Percentiles rank a stretch among this genome's conserved stretches.
These are phyloP conservation scores for Coniosporium tulheliwenetii DNA, from an alignment of 2,329 filamentous ascomycete genomes.

Conservation along the genomic window DNA sequence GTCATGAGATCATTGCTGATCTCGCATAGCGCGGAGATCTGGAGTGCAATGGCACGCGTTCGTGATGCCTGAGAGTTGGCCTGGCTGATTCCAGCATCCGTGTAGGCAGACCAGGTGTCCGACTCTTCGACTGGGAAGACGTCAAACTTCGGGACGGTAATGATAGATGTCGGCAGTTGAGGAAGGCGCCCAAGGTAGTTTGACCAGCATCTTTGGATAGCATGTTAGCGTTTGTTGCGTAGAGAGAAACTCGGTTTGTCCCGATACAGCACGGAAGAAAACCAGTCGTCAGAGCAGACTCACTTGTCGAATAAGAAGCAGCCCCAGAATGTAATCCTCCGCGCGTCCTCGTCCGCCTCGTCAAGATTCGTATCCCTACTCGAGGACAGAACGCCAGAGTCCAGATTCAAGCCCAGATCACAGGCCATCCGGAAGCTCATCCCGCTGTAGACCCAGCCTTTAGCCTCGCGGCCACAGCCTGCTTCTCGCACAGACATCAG, in stretches of 20 bases:
- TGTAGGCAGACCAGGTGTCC: conserved; percentile 75
- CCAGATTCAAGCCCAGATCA: conserved; percentile 82
- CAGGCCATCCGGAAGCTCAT: conserved; percentile 98
- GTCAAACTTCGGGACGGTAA: conserved; percentile 77
- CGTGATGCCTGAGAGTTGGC: conserved; percentile 64
- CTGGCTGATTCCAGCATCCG: conserved; percentile 63
- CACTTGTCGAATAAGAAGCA: conserved; percentile 94
- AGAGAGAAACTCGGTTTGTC: too few species aligned
- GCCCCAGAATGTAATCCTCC: conserved; percentile 90
- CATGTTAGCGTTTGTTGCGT: background rate
- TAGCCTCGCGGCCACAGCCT: conserved; percentile 82
- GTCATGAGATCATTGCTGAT: conserved; percentile 83
- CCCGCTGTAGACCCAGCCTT: conserved; percentile 95
- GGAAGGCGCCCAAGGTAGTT: conserved; percentile 89
- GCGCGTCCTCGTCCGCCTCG: conserved; percentile 75
- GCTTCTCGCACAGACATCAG: conserved; percentile 95
- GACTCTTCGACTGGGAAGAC: conserved; percentile 82
- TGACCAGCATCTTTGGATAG: conserved; percentile 57
- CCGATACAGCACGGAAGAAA: too few species aligned
- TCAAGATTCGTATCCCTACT: conserved; percentile 41
- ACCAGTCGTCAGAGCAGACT: conserved; percentile 7
- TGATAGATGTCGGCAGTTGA: conserved; percentile 63
- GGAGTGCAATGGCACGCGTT: conserved; percentile 66
- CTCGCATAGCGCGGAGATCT: conserved; percentile 73
- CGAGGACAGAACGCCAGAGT: conserved; percentile 49